These are phyloP conservation scores for Fraxinus xanthoxyloides DNA, from an alignment of 305 asterid species.

Conservation along the genomic window DNA sequence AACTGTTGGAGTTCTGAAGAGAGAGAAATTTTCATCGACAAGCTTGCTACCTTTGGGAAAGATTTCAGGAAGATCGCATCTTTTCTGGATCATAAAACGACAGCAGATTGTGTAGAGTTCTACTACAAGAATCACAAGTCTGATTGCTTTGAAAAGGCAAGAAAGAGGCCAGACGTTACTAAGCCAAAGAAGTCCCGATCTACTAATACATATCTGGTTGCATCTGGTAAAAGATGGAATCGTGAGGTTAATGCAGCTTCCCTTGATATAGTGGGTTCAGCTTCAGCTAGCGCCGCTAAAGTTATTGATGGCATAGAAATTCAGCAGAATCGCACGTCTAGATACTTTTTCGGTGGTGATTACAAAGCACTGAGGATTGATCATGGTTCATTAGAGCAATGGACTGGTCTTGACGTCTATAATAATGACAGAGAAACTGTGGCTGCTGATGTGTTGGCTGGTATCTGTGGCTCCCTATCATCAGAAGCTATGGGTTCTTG, in stretches of 20 bases:
- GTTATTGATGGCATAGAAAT: conserved; percentile 38
- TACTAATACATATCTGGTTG: conserved; percentile 66
- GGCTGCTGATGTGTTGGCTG: conserved; percentile 97
- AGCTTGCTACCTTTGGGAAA: conserved; percentile 68
- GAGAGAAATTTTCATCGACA: conserved; percentile 76
- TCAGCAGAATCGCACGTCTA: conserved; percentile 49
- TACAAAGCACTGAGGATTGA: conserved; percentile 37
- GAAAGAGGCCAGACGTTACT: conserved; percentile 53
- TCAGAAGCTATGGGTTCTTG: conserved; percentile 97
- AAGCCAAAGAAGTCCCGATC: conserved; percentile 62
- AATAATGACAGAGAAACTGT: conserved; percentile 67
- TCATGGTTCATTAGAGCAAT: conserved; percentile 43
- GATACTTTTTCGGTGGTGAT: conserved; percentile 40
- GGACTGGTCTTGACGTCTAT: conserved; percentile 54
- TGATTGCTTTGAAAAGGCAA: conserved; percentile 67
- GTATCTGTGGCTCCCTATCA: conserved; percentile 90
- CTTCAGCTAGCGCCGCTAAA: conserved; percentile 67
- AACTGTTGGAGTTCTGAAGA: conserved; percentile 84
- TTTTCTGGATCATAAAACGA: conserved; percentile 69
- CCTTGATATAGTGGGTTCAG: too few species aligned
- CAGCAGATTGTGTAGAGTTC: conserved; percentile 92
- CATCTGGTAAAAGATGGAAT: conserved; percentile 80
- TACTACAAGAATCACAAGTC: conserved; percentile 96
- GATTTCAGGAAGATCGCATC: conserved; percentile 78
- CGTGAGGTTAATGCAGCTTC: conserved; percentile 78